These are phyloP conservation scores for Atkinsonella texensis DNA, from an alignment of 2,329 filamentous ascomycete species.

Conservation along the genomic window DNA sequence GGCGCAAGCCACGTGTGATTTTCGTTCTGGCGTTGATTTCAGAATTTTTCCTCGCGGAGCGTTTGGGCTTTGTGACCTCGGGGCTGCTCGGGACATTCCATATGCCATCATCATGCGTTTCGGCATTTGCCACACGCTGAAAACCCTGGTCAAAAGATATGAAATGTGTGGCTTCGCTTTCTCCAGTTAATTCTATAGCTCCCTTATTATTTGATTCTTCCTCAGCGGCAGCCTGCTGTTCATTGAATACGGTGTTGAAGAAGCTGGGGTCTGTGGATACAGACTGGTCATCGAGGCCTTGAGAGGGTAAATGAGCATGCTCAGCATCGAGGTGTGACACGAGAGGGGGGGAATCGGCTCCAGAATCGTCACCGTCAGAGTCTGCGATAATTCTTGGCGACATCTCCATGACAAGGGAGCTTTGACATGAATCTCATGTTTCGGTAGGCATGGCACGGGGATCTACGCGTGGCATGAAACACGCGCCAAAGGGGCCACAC, in stretches of 20 bases:
- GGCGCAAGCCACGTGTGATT: slow-evolving; percentile 9
- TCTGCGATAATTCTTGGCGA: slow-evolving; percentile 22
- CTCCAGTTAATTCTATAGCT: not conserved
- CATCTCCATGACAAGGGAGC: slow-evolving; percentile 8
- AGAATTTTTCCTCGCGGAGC: not conserved
- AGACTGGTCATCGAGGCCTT: slow-evolving; percentile 17
- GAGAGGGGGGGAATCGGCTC: not conserved
- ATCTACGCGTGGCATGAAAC: not conserved
- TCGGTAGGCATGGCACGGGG: not conserved
- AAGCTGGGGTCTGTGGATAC: slow-evolving; percentile 36
- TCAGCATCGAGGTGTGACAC: not conserved
- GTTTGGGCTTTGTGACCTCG: slow-evolving; percentile 9
- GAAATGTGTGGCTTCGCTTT: not conserved
- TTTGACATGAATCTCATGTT: not conserved
- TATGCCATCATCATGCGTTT: slow-evolving; percentile 15
- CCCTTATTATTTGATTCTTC: slow-evolving; percentile 5
- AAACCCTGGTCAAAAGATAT: slow-evolving; percentile 8
- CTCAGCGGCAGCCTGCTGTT: slow-evolving; percentile 26
- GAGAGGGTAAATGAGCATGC: slow-evolving; percentile 3
- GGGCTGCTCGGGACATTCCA: slow-evolving; percentile 36
- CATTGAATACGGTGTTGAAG: slow-evolving; percentile 35
- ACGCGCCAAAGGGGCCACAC: slow-evolving; percentile 1
- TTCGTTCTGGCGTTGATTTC: slow-evolving; percentile 7
- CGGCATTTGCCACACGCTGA: not conserved
- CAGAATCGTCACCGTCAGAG: slow-evolving; percentile 24